phyloP scores from a whole-genome alignment of 371 early-diverging fungal species.

The Rhizopus arrhizus region DNA sequence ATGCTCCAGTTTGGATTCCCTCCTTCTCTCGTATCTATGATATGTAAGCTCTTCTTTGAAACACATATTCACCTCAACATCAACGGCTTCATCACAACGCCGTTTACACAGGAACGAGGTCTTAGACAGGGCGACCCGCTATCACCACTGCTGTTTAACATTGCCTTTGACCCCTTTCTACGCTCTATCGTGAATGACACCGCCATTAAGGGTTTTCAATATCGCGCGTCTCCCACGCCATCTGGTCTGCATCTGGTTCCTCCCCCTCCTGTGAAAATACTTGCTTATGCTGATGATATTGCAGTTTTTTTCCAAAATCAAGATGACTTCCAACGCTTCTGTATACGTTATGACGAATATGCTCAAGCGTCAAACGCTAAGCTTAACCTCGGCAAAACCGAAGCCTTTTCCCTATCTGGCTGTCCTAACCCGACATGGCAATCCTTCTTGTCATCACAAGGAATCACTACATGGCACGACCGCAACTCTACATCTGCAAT shows the following conservation, averaged over 20 bases:
- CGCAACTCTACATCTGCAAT: background rate
- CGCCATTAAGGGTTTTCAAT: background rate
- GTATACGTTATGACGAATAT: background rate
- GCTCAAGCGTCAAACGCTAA: slow-evolving; percentile 9
- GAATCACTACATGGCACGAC: slow-evolving; percentile 15
- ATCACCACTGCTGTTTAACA: slow-evolving; percentile 22
- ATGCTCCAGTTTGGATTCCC: slow-evolving; percentile 10
- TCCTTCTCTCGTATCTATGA: background rate
- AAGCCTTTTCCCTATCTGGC: slow-evolving; percentile 15
- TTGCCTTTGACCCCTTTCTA: slow-evolving; percentile 23
- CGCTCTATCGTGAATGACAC: slow-evolving; percentile 1
- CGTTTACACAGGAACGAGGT: slow-evolving; percentile 8
- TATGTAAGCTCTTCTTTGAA: slow-evolving; percentile 4
- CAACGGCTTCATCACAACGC: slow-evolving; percentile 9
- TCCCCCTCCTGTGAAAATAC: slow-evolving; percentile 8
- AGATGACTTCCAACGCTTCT: background rate
- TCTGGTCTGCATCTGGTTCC: background rate
- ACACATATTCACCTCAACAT: slow-evolving; percentile 9
- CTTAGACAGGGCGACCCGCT: slow-evolving; percentile 22
- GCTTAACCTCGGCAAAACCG: slow-evolving; percentile 13
- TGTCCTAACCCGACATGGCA: background rate
- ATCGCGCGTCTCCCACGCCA: background rate
- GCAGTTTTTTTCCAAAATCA: background rate
- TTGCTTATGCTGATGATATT: slow-evolving; percentile 19
- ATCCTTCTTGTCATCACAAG: background rate